Base-by-base conservation (phyloP, 2,329 filamentous ascomycete species). In the Arthrinium puccinioides region DNA sequence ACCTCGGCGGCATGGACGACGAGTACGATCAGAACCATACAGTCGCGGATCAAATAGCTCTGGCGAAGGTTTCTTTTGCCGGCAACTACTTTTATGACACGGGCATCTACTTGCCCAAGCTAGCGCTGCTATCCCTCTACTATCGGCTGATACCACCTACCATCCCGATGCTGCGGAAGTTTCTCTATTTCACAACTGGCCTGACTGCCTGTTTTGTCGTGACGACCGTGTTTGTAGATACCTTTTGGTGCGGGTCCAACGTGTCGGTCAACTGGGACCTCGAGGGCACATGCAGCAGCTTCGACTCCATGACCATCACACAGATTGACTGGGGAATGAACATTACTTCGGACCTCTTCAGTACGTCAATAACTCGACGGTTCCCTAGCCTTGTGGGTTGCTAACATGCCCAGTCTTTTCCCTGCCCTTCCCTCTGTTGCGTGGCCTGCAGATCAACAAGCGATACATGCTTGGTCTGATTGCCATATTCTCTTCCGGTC, bases 11-110 rank as follows among this genome's bases (percentile, higher is more conserved):
- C 2, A 33, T 33, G 31, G 31, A 14, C 4, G 20, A 33, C n/a
- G 14, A 23, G 14, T 33, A 16, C 20, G 21, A 33, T 21, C 31
- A 20, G 20, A 9, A 13, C 9, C 14, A 9, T n/a, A 20, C 31
- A 9, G 19, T 24, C 15, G 31, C 15, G 3, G 31, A 33, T 21
- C 31, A 33, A 11, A 16, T 33, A 9, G 16, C 31, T 9, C 31
- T 33, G 14, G 14, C 24, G 5, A 33, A 44, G 42, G 21, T 44
- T 10, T 38, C 36, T 2, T 44, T 44, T 20, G 23, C 42, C 5
- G 36, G 32, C 24, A 44, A 44, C 19, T 44, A 37, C 29, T 36
- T 40, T 15, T 44, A 38, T 33, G 39, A 44, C 16, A 30, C 39
- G 6, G 42, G 42, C 11, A 32, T 44, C 15, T 44, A 44, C 26